phyloP scores from a whole-genome alignment of 2,329 filamentous ascomycete species.

The Ceratocystiopsis sp. region DNA sequence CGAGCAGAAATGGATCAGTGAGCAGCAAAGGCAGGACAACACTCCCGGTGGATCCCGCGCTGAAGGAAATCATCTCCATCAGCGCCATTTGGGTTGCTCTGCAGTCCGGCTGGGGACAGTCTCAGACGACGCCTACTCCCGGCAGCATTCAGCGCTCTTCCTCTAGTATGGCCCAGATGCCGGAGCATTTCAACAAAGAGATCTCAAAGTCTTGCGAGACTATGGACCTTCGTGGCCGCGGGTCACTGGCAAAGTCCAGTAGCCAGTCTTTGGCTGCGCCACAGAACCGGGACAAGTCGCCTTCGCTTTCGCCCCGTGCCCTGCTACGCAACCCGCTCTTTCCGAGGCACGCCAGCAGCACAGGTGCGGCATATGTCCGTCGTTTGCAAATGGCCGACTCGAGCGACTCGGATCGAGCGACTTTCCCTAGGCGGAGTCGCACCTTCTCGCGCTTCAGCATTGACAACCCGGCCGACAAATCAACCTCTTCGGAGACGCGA shows the following conservation, averaged over 20 bases:
- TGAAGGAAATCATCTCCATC: constrained; percentile 31
- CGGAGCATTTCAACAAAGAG: no score
- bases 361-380: constrained; percentile 29
- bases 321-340: constrained; percentile 4
- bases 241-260: no score
- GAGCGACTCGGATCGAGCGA: constrained; percentile 9
- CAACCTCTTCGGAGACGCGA: constrained; percentile 1
- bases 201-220: no score
- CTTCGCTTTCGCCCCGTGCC: background rate
- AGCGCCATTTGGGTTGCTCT: constrained; percentile 35
- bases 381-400: constrained; percentile 13
- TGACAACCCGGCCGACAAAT: background rate
- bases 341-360: constrained; percentile 27
- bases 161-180: background rate
- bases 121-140: background rate
- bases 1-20: no score
- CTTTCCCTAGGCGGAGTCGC: constrained; percentile 1
- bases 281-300: constrained; percentile 4
- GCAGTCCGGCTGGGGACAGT: constrained; percentile 21
- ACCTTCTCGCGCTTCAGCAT: constrained; percentile 1
- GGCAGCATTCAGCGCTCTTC: background rate
- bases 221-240: no score
- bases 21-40: constrained; percentile 12
- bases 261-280: no score
- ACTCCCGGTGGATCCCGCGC: constrained; percentile 23